A percentile compares a stretch with the other conserved stretches of the same genome.
Conservation (phyloP, 1,139 yeast species). For the Taphrina confusa region DNA sequence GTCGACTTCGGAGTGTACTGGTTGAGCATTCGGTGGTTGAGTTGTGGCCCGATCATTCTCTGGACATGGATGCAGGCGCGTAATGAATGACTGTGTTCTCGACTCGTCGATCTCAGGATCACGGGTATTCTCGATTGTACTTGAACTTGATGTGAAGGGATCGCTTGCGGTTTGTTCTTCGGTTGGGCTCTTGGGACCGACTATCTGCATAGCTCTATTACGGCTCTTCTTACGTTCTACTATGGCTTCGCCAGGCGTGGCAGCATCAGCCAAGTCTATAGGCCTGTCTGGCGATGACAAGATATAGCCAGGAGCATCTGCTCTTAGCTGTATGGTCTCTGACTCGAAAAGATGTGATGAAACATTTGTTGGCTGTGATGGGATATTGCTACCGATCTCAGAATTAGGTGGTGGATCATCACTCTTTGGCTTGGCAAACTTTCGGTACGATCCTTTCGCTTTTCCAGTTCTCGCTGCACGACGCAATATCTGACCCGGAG, state of each 20-base stretch:
- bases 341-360: slow-evolving; percentile 2
- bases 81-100: no score
- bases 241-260: background rate
- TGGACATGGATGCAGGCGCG: no score
- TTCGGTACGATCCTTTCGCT: slow-evolving; percentile 26
- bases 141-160: no score
- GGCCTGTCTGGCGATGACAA: background rate
- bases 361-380: background rate
- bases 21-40: no score
- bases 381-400: background rate
- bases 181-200: slow-evolving; percentile 15
- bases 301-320: slow-evolving; percentile 3
- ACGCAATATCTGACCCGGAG: slow-evolving; percentile 29
- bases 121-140: no score
- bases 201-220: slow-evolving; percentile 16
- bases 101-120: no score
- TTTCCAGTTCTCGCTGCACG: slow-evolving; percentile 32
- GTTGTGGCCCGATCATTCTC: no score
- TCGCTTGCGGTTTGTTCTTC: no score
- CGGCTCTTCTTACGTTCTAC: slow-evolving; percentile 25
- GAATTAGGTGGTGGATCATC: background rate
- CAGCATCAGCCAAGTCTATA: background rate
- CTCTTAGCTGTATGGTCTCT: slow-evolving; percentile 2
- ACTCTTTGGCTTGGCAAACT: slow-evolving; percentile 8
- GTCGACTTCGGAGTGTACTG: no score